These are phyloP conservation scores for Diddensiella santjacobensis DNA, from an alignment of 805 yeast species.

Conservation along the genomic window DNA sequence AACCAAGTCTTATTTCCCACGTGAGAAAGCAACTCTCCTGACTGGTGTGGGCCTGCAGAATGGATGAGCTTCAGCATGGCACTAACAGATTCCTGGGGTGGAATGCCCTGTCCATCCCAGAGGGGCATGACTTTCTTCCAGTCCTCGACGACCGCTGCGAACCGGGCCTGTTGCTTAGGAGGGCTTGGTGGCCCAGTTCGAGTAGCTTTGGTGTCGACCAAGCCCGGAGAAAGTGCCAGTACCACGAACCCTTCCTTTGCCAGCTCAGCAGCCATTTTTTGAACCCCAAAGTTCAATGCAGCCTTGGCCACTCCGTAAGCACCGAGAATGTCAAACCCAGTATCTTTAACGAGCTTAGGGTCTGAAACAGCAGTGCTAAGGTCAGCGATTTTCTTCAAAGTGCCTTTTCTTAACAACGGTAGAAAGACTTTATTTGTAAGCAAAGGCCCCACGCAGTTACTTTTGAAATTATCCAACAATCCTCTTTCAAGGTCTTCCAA, in stretches of 20 bases:
- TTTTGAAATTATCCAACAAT: background rate
- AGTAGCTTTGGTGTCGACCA: slow-evolving; percentile 33
- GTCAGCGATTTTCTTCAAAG: slow-evolving; percentile 9
- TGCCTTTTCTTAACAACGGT: slow-evolving; percentile 12
- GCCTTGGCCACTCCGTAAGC: slow-evolving; percentile 38
- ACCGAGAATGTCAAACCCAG: background rate
- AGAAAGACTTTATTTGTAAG: slow-evolving; percentile 7
- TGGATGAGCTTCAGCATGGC: slow-evolving; percentile 23
- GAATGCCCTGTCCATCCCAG: slow-evolving; percentile 4
- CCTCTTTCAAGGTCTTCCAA: slow-evolving; percentile 2
- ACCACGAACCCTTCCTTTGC: slow-evolving; percentile 30
- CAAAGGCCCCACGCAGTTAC: slow-evolving; percentile 6
- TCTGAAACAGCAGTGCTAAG: slow-evolving; percentile 12
- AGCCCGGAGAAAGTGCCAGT: slow-evolving; percentile 39
- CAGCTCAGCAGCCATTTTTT: slow-evolving; percentile 30
- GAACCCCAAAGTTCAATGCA: slow-evolving; percentile 34
- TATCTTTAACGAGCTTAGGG: background rate
- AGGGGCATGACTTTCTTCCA: background rate
- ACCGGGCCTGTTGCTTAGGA: background rate
- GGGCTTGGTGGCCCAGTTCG: slow-evolving; percentile 1
- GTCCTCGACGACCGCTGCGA: slow-evolving; percentile 3
- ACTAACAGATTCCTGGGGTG: slow-evolving; percentile 28
- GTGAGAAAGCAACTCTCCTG: slow-evolving; percentile 22
- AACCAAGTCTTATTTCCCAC: slow-evolving; percentile 8
- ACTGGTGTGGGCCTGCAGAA: slow-evolving; percentile 23